Conservation (phyloP, 2,329 filamentous ascomycete species). For the Penicillium rolfsii region DNA sequence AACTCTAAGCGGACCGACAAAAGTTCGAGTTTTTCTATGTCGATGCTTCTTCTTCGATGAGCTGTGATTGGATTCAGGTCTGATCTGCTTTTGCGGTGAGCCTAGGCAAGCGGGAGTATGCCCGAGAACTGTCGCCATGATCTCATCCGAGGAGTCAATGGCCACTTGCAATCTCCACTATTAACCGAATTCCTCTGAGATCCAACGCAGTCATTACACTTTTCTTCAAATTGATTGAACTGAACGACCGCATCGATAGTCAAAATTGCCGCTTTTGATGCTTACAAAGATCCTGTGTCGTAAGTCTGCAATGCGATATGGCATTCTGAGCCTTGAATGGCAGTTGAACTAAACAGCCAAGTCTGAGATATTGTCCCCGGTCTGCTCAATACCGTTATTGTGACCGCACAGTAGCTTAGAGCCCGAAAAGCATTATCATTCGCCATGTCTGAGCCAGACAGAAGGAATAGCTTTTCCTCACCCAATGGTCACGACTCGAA, state of each 20-base stretch:
- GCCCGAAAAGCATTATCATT: not conserved
- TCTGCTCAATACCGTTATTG: not conserved
- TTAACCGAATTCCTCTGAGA: not conserved
- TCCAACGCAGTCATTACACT: too few species aligned
- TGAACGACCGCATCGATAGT: too few species aligned
- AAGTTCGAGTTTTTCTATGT: slow-evolving; percentile 4
- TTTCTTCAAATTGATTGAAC: too few species aligned
- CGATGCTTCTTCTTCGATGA: not conserved
- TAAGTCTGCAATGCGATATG: not conserved
- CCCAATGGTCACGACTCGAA: not conserved
- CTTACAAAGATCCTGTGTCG: not conserved
- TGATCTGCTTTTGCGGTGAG: not conserved
- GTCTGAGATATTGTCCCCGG: too few species aligned
- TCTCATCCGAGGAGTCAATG: slow-evolving; percentile 7
- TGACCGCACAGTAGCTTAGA: not conserved
- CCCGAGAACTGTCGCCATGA: slow-evolving; percentile 11
- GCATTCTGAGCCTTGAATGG: not conserved
- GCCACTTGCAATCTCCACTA: not conserved
- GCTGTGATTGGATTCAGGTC: not conserved
- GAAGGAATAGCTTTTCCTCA: not conserved
- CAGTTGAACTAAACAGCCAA: not conserved
- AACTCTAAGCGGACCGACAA: not conserved
- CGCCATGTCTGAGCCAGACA: slow-evolving; percentile 12
- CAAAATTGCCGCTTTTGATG: not conserved
- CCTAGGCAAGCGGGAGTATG: slow-evolving; percentile 8